Evolutionary conservation across 495 filamentous ascomycete genomes (phyloP).

Genomic region (Neurospora sp.): DNA sequence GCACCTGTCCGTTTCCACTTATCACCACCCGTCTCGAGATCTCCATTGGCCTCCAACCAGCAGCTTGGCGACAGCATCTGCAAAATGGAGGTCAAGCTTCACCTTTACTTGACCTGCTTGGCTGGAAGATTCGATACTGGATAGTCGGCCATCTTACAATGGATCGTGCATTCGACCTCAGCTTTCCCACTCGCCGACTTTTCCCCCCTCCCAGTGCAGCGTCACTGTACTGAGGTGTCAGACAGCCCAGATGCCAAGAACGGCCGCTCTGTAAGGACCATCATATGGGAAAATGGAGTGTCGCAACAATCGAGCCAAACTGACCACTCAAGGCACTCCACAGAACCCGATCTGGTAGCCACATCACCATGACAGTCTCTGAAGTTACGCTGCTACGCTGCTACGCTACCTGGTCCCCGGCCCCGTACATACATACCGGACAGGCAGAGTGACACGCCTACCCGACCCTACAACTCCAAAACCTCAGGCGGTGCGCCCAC

Average conservation of each 20-base stretch:
- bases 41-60: not conserved
- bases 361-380: not conserved
- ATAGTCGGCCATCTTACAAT: not conserved
- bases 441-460: not conserved
- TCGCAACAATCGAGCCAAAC: not conserved
- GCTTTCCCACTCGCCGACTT: not conserved
- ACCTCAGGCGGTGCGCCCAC: not conserved
- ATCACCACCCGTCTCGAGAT: not conserved
- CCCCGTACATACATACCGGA: not conserved
- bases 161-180: not conserved
- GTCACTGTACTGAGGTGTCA: not conserved
- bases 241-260: not conserved
- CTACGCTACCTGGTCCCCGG: not conserved
- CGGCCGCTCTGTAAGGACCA: not conserved
- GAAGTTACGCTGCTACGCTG: not conserved
- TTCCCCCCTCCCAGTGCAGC: not conserved
- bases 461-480: not conserved
- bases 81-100: not conserved
- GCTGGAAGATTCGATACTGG: not conserved
- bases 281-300: not conserved
- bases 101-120: not conserved
- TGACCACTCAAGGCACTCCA: not conserved
- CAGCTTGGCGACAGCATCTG: not conserved
- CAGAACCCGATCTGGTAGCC: not conserved
- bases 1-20: not conserved